Evolutionary conservation across 495 filamentous ascomycete species (phyloP).

Genomic region (Lichenothelia convexa): DNA sequence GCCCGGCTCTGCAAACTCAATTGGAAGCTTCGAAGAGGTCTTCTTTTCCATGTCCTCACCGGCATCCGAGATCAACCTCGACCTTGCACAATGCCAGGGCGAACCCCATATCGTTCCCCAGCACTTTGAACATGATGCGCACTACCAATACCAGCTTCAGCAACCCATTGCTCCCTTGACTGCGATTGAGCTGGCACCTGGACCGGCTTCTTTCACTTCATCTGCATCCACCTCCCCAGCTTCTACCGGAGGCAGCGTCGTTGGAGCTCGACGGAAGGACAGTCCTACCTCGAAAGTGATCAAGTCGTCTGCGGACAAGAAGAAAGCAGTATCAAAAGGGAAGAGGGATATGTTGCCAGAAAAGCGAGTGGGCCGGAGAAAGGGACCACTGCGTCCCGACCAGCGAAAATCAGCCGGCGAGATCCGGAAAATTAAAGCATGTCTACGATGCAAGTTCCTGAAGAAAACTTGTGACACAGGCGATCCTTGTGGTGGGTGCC

Average conservation of each 20-base stretch:
- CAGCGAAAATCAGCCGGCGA: conserved; percentile 87
- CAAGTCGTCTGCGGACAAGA: conserved; percentile 49
- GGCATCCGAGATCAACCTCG: conserved; percentile 19
- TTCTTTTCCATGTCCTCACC: conserved; percentile 51
- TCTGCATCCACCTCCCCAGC: conserved; percentile 32
- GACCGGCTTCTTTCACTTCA: conserved; percentile 49
- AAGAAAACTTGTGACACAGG: conserved; percentile 97
- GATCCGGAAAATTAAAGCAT: conserved; percentile 80
- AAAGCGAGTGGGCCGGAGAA: conserved; percentile 76
- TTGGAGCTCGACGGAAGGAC: conserved; percentile 53
- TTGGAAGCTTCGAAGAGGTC: conserved; percentile 70
- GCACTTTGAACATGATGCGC: conserved; percentile 15
- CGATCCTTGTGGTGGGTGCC: conserved; percentile 81
- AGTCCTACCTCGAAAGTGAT: conserved; percentile 55
- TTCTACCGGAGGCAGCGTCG: conserved; percentile 27
- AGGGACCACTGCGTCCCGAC: conserved; percentile 76
- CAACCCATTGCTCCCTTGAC: conserved; percentile 35
- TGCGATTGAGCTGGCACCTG: no score
- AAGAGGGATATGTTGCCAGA: conserved; percentile 62
- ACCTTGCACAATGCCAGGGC: conserved; percentile 10
- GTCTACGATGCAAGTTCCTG: conserved; percentile 88
- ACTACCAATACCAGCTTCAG: conserved; percentile 28
- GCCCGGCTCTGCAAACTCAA: conserved; percentile 34
- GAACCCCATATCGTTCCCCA: conserved; percentile 13
- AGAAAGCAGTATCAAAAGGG: conserved; percentile 45